These are phyloP conservation scores for Phanerochaete carnosa DNA, from an alignment of 768 basidiomycete species.

Conservation along the genomic window DNA sequence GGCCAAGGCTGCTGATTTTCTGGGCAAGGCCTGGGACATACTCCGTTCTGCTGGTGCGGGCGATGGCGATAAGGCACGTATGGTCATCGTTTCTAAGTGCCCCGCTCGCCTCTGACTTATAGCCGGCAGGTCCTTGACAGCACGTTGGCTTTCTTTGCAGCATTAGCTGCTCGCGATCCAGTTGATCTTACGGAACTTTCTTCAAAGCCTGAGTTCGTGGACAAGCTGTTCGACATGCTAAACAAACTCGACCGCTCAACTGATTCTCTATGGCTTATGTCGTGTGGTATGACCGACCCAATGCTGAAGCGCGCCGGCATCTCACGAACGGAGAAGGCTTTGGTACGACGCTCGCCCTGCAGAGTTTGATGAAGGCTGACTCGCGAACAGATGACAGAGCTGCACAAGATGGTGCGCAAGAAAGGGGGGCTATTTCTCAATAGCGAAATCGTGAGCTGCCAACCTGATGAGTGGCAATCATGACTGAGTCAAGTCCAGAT, in stretches of 20 bases:
- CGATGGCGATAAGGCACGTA: constrained; percentile 51
- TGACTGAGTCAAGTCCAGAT: constrained; percentile 32
- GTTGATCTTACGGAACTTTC: constrained; percentile 54
- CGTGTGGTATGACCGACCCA: constrained; percentile 30
- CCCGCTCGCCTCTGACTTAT: background rate
- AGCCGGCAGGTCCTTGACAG: constrained; percentile 58
- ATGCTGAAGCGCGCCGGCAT: constrained; percentile 52
- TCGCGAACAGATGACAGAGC: background rate
- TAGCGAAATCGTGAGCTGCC: constrained; percentile 30
- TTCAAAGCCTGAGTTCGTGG: constrained; percentile 27
- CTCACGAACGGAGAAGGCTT: constrained; percentile 51
- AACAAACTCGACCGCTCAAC: constrained; percentile 19
- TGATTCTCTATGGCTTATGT: constrained; percentile 51
- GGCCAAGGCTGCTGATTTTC: constrained; percentile 75
- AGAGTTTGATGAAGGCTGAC: background rate
- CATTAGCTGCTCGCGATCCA: constrained; percentile 59
- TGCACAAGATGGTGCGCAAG: constrained; percentile 34
- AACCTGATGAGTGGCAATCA: background rate
- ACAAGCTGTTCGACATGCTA: constrained; percentile 24
- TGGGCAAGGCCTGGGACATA: constrained; percentile 64
- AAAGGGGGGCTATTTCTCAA: constrained; percentile 28
- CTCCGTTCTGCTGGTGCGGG: constrained; percentile 58
- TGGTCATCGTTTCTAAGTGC: background rate
- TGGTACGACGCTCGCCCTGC: constrained; percentile 38
- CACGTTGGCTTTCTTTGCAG: constrained; percentile 57